A percentile compares a stretch with the other conserved stretches of the same genome.
phyloP scores from a whole-genome alignment of 108 stramenopile genomes.

The Mayamaea pseudoterrestris region DNA sequence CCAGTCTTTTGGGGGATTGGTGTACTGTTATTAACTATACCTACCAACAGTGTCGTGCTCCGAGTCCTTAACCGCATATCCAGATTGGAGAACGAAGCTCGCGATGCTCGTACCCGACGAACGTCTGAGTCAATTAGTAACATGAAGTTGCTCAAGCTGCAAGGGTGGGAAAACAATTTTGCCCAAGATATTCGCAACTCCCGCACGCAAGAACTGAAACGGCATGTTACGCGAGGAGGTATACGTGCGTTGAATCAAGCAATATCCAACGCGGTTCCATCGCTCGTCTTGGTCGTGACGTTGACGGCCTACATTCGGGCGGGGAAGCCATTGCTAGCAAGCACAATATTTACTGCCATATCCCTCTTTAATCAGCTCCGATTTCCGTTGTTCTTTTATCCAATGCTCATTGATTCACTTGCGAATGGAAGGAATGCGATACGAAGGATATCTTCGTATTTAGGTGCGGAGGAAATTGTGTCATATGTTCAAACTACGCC shows the following conservation, averaged over 20 bases:
- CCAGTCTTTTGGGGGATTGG: constrained; percentile 44
- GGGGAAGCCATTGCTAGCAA: constrained; percentile 51
- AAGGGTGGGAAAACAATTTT: constrained; percentile 57
- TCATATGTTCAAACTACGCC: constrained; percentile 42
- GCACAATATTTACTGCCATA: constrained; percentile 86
- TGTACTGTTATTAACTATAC: constrained; percentile 58
- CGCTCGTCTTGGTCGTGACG: constrained; percentile 61
- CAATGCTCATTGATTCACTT: constrained; percentile 67
- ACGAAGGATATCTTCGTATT: constrained; percentile 46
- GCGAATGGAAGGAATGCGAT: constrained; percentile 62
- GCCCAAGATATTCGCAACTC: constrained; percentile 35
- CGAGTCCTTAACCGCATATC: constrained; percentile 47
- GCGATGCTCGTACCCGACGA: constrained; percentile 58
- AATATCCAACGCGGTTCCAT: constrained; percentile 54
- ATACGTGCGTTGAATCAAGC: constrained; percentile 59
- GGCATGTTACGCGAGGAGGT: constrained; percentile 39
- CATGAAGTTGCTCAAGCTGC: constrained; percentile 69
- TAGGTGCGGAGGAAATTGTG: constrained; percentile 43
- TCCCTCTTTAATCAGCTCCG: constrained; percentile 89
- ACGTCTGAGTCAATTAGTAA: constrained; percentile 66
- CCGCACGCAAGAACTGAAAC: constrained; percentile 41
- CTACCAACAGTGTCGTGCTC: constrained; percentile 47
- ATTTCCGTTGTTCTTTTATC: constrained; percentile 80
- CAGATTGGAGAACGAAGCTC: constrained; percentile 46
- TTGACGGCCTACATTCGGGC: constrained; percentile 46